phyloP scores from a whole-genome alignment of 805 yeast species.

The Candida saitoana region DNA sequence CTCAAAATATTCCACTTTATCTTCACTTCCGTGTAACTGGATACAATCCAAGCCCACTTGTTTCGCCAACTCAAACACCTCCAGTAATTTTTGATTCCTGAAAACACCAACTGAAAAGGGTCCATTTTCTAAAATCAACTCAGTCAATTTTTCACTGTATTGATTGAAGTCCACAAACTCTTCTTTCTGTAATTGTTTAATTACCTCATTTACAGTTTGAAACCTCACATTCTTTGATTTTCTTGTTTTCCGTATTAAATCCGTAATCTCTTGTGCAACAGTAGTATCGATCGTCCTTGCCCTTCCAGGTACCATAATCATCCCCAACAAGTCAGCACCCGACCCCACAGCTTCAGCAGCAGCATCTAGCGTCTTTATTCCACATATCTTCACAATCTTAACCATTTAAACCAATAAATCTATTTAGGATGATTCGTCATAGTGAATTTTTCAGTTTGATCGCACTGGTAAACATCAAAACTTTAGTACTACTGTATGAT shows the following conservation, averaged over 20 bases:
- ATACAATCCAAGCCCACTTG: slow-evolving; percentile 65
- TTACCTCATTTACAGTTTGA: slow-evolving; percentile 17
- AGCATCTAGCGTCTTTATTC: slow-evolving; percentile 62
- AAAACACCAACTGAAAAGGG: slow-evolving; percentile 88
- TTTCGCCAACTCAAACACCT: slow-evolving; percentile 44
- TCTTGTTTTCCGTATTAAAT: slow-evolving; percentile 23
- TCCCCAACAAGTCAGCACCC: slow-evolving; percentile 79
- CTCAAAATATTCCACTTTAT: slow-evolving; percentile 49
- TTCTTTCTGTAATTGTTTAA: slow-evolving; percentile 10
- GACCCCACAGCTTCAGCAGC: slow-evolving; percentile 64
- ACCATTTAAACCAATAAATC: slow-evolving; percentile 9
- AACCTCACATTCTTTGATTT: slow-evolving; percentile 13
- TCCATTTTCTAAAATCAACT: slow-evolving; percentile 38
- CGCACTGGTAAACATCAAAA: no score
- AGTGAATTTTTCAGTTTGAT: slow-evolving; percentile 4
- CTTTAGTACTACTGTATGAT: no score
- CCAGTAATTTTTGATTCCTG: slow-evolving; percentile 70
- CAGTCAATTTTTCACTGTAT: slow-evolving; percentile 25
- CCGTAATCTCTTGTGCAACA: slow-evolving; percentile 25
- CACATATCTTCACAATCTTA: slow-evolving; percentile 78
- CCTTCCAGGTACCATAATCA: slow-evolving; percentile 81
- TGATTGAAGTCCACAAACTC: slow-evolving; percentile 14
- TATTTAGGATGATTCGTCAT: background rate
- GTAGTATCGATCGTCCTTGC: slow-evolving; percentile 56
- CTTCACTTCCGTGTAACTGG: slow-evolving; percentile 75